Evolutionary conservation across 1,284 basidiomycete genomes (phyloP).

Genomic region (Cutaneotrichosporon sp.): DNA sequence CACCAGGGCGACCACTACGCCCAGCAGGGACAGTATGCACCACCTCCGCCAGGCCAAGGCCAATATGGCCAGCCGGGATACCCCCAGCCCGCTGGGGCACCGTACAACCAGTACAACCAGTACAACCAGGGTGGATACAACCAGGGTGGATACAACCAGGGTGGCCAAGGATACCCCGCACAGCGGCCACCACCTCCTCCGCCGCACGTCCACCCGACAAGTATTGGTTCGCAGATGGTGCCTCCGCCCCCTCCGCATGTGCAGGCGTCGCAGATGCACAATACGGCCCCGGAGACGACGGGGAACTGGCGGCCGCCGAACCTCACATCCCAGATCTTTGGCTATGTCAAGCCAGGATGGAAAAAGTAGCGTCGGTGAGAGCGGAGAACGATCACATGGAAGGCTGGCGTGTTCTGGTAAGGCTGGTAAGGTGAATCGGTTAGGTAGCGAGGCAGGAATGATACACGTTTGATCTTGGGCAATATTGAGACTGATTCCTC

Average conservation of each 20-base stretch:
- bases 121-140: not conserved
- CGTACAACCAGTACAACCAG: not conserved
- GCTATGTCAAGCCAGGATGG: not conserved
- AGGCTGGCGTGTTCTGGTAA: not conserved
- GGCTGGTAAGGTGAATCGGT: not conserved
- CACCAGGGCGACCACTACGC: not conserved
- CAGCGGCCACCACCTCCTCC: not conserved
- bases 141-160: not conserved
- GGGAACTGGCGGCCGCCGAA: not conserved
- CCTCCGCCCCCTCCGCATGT: not conserved
- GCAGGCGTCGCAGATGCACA: slow-evolving; percentile 1
- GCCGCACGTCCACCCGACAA: not conserved
- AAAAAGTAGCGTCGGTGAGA: not conserved
- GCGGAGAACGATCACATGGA: too few species aligned
- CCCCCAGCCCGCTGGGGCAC: too few species aligned
- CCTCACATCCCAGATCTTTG: slow-evolving; percentile 3
- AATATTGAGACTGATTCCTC: too few species aligned
- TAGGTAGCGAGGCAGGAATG: too few species aligned
- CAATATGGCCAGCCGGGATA: not conserved
- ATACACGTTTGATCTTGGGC: too few species aligned
- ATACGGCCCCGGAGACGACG: not conserved
- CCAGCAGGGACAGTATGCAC: not conserved
- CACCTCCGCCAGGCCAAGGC: not conserved
- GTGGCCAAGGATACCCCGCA: too few species aligned
- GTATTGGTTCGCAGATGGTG: not conserved